These are phyloP conservation scores for Aspergillus steynii DNA, from an alignment of 495 filamentous ascomycete genomes.

Conservation along the genomic window DNA sequence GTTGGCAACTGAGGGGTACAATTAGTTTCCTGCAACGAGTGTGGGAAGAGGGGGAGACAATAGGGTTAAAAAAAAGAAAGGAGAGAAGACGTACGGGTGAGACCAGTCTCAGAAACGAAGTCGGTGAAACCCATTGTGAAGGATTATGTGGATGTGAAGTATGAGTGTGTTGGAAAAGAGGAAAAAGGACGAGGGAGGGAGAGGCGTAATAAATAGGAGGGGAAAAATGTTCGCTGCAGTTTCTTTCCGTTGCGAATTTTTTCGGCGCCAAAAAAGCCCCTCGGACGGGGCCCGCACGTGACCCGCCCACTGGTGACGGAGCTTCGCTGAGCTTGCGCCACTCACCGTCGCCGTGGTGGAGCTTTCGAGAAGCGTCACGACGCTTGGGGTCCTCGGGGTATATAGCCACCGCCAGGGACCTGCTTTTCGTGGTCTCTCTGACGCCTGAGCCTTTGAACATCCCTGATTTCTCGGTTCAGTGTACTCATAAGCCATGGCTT, in stretches of 20 bases:
- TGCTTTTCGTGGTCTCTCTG: background rate
- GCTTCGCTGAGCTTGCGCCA: slow-evolving; percentile 37
- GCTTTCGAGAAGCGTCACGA: slow-evolving; percentile 47
- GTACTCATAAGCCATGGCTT: slow-evolving; percentile 30
- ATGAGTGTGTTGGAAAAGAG: slow-evolving; percentile 24
- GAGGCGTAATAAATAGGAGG: slow-evolving; percentile 25
- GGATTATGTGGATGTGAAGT: slow-evolving; percentile 22
- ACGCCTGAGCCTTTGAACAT: background rate
- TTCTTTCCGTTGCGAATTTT: slow-evolving; percentile 41
- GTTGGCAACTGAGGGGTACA: slow-evolving; percentile 74
- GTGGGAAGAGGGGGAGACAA: slow-evolving; percentile 20
- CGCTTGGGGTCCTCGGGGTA: slow-evolving; percentile 22
- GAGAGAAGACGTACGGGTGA: slow-evolving; percentile 65
- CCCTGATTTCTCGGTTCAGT: background rate
- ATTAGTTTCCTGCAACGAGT: slow-evolving; percentile 29
- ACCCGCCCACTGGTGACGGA: slow-evolving; percentile 31
- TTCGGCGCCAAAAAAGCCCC: slow-evolving; percentile 27
- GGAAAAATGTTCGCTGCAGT: slow-evolving; percentile 26
- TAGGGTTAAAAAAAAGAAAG: slow-evolving; percentile 20
- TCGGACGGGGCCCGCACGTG: slow-evolving; percentile 34
- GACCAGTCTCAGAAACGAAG: slow-evolving; percentile 82
- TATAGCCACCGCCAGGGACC: slow-evolving; percentile 13
- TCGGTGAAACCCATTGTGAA: slow-evolving; percentile 94
- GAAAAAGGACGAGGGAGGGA: slow-evolving; percentile 27
- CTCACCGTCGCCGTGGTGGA: slow-evolving; percentile 36